A percentile compares a stretch with the other conserved stretches of the same genome.
phyloP scores from a whole-genome alignment of 352 stramenopile species.

The Phytopythium delawarense region DNA sequence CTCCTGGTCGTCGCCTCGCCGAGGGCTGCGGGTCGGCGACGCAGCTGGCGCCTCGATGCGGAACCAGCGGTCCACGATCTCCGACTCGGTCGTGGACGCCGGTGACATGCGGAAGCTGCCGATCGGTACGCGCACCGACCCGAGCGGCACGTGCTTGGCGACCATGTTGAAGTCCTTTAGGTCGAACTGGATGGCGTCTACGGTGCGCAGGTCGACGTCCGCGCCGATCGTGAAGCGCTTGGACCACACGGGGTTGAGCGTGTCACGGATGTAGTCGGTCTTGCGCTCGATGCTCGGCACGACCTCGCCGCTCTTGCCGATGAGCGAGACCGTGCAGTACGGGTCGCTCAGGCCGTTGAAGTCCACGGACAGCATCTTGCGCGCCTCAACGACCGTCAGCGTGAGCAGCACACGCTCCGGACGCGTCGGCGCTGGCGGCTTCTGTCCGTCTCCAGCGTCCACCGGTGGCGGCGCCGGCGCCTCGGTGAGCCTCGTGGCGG shows the following conservation, averaged over 20 bases:
- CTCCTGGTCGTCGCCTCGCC: slow-evolving; percentile 21
- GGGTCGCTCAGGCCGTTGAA: slow-evolving; percentile 67
- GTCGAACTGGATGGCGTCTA: slow-evolving; percentile 60
- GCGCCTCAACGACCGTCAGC: slow-evolving; percentile 47
- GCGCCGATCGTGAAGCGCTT: slow-evolving; percentile 37
- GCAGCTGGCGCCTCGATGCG: slow-evolving; percentile 42
- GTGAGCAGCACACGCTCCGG: slow-evolving; percentile 40
- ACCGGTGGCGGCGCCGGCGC: not conserved
- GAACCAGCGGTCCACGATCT: slow-evolving; percentile 65
- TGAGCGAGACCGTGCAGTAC: slow-evolving; percentile 58
- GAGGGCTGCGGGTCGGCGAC: not conserved
- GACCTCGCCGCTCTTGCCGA: slow-evolving; percentile 52
- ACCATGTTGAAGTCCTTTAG: slow-evolving; percentile 60
- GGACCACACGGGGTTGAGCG: slow-evolving; percentile 57
- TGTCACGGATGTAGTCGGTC: slow-evolving; percentile 47
- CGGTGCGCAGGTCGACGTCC: slow-evolving; percentile 41
- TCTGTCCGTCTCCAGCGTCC: not conserved
- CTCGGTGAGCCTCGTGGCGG: slow-evolving; percentile 17
- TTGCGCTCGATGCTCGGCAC: slow-evolving; percentile 52
- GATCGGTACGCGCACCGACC: slow-evolving; percentile 51
- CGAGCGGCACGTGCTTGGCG: slow-evolving; percentile 43
- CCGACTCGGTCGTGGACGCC: slow-evolving; percentile 49
- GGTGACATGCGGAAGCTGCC: slow-evolving; percentile 61
- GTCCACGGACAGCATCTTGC: slow-evolving; percentile 47
- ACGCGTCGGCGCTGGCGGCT: slow-evolving; percentile 8